Conservation (phyloP, 2,329 filamentous ascomycete species). For the Alternaria panax region DNA sequence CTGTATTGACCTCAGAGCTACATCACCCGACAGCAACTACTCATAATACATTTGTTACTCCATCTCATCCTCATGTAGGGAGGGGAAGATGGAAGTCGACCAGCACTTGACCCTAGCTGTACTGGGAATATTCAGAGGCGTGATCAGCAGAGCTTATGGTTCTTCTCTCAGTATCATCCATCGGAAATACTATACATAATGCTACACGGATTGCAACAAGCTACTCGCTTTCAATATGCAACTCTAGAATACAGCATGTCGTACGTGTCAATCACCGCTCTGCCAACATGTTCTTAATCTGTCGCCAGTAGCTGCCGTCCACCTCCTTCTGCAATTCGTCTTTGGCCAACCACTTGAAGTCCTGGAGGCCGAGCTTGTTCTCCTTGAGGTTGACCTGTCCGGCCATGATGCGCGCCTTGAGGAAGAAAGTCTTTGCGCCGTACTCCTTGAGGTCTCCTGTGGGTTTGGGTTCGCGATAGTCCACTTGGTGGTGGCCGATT, state of each 20-base stretch:
- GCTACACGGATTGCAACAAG: constrained; percentile 1
- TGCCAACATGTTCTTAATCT: constrained; percentile 82
- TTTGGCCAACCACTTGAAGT: constrained; percentile 92
- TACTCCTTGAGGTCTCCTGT: constrained; percentile 51
- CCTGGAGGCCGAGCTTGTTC: constrained; percentile 75
- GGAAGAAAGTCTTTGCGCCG: constrained; percentile 90
- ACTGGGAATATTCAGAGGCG: neutral
- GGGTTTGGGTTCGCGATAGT: constrained; percentile 54
- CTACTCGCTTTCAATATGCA: constrained; percentile 1
- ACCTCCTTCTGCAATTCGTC: constrained; percentile 81
- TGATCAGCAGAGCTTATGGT: neutral
- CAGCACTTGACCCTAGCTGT: neutral
- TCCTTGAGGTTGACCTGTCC: constrained; percentile 83
- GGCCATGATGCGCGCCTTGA: constrained; percentile 95
- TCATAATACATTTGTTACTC: no score
- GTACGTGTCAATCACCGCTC: constrained; percentile 64
- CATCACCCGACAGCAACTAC: no score
- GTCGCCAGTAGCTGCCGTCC: constrained; percentile 72
- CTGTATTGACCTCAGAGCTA: no score
- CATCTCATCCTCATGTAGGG: no score
- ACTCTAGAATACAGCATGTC: neutral
- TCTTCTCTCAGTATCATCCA: neutral
- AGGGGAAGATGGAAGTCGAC: neutral
- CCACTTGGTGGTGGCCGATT: constrained; percentile 76
- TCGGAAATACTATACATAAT: constrained; percentile 7